Base-by-base conservation (phyloP, 352 stramenopile genomes). In the Pythium rishiriense region DNA sequence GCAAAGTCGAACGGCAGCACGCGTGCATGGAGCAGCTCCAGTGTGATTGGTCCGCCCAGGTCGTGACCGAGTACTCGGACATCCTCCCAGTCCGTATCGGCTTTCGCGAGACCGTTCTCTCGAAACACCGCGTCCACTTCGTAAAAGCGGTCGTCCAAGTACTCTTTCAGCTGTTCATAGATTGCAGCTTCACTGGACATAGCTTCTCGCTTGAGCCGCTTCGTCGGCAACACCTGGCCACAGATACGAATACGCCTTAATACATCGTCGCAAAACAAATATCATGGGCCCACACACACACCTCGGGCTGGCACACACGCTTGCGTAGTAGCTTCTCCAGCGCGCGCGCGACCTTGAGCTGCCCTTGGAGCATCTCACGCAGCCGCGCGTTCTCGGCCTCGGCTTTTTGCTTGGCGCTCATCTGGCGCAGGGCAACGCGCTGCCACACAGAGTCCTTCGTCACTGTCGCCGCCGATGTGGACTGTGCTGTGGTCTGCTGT, bases 331-430 rank as follows among this genome's bases (percentile, higher is more conserved):
- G 28, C n/a, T 61, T 55, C 58, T 70, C 54, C n/a, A 78, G 39
- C 4, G 64, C 64, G 31, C 57, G 52, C 12, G 61, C 62, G 14
- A 79, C 55, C 35, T 74, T 66, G 14, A 71, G 58, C 43, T 83
- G 67, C 0, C 58, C 62, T 48, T 75, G 55, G 7, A 80, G 55
- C 52, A 80, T 62, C 56, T 62, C 55, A 42, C 66, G 68, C 14
- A 80, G 58, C 54, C 68, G 31, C 28, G 47, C 42, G 65, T 80
- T 80, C 24, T 78, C 59, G 17, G 58, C 45, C 31, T 79, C 64
- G 17, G 71, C 62, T 31, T 49, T 58, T 47, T 70, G 35, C 4
- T 67, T 67, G 50, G 69, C 41, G n/a, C 53, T 56, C 58, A 60
- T 58, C 42, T 80, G 67, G 22, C 54, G 59, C 26, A 59, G 37